Conservation (phyloP, 2,329 filamentous ascomycete species). For the Colletotrichum costaricense region DNA sequence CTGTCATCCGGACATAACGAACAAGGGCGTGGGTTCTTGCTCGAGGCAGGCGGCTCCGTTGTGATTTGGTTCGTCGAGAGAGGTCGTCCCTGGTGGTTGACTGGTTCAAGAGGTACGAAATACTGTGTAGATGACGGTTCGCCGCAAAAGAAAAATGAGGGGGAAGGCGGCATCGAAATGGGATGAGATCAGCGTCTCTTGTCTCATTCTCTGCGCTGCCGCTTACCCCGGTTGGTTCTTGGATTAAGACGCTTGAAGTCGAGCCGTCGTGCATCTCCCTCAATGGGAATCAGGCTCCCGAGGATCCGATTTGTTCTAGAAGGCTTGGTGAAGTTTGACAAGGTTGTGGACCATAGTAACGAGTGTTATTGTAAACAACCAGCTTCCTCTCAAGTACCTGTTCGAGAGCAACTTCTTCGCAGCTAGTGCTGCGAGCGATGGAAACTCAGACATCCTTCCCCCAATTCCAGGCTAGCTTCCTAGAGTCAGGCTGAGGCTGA, state of each 20-base stretch:
- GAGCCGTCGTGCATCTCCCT: neutral
- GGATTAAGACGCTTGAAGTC: neutral
- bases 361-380: neutral
- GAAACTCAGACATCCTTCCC: neutral
- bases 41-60: neutral
- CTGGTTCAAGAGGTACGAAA: neutral
- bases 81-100: neutral
- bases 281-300: neutral
- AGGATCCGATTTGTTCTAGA: constrained; percentile 2
- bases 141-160: neutral
- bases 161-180: neutral
- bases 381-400: neutral
- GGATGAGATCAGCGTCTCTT: neutral
- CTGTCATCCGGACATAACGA: constrained; percentile 25
- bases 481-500: neutral
- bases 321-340: neutral
- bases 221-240: constrained; percentile 19
- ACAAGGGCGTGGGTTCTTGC: neutral
- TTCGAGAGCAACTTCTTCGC: neutral
- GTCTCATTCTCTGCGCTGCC: constrained; percentile 3
- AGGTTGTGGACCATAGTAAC: neutral
- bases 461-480: neutral
- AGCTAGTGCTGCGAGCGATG: neutral
- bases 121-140: neutral
- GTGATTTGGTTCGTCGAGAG: constrained; percentile 16